A percentile compares a stretch with the other conserved stretches of the same genome.
Evolutionary conservation across 768 basidiomycete genomes (phyloP).

Genomic region (Suillus alpinus): DNA sequence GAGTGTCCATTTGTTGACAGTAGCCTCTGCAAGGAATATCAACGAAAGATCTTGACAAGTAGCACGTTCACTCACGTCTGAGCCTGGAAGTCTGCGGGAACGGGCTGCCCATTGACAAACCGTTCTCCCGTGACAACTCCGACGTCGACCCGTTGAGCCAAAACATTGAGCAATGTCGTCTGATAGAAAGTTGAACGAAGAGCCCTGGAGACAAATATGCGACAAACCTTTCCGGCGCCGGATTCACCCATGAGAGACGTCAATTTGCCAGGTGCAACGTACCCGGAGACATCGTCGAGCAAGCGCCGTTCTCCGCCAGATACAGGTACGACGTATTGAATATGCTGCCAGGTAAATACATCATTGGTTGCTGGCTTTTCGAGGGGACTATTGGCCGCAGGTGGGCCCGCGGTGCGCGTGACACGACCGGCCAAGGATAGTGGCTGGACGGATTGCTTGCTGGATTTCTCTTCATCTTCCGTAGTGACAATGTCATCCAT

Average conservation of each 20-base stretch:
- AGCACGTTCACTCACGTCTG: slow-evolving; percentile 43
- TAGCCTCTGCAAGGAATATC: slow-evolving; percentile 50
- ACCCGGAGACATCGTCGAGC: slow-evolving; percentile 46
- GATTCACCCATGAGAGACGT: slow-evolving; percentile 51
- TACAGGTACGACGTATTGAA: slow-evolving; percentile 62
- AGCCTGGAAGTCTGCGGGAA: slow-evolving; percentile 58
- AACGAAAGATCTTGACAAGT: not conserved
- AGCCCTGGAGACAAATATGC: not conserved
- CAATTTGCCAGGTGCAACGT: slow-evolving; percentile 48
- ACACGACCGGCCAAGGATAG: not conserved
- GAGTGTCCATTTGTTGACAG: slow-evolving; percentile 83
- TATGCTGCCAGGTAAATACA: slow-evolving; percentile 75
- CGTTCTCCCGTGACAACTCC: slow-evolving; percentile 51
- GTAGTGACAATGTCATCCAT: not conserved
- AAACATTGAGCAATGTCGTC: slow-evolving; percentile 60
- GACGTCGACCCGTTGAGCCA: slow-evolving; percentile 46
- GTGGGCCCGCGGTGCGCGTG: not conserved
- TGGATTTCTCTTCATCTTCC: slow-evolving; percentile 18
- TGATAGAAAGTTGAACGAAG: slow-evolving; percentile 10
- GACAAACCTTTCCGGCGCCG: slow-evolving; percentile 28
- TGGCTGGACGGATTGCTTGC: not conserved
- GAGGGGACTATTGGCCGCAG: slow-evolving; percentile 27
- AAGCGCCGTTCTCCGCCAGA: slow-evolving; percentile 38
- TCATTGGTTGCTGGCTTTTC: slow-evolving; percentile 35
- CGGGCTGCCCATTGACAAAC: slow-evolving; percentile 52